Base-by-base conservation (phyloP, 371 early-diverging fungal genomes). In the Smittium culicis region DNA sequence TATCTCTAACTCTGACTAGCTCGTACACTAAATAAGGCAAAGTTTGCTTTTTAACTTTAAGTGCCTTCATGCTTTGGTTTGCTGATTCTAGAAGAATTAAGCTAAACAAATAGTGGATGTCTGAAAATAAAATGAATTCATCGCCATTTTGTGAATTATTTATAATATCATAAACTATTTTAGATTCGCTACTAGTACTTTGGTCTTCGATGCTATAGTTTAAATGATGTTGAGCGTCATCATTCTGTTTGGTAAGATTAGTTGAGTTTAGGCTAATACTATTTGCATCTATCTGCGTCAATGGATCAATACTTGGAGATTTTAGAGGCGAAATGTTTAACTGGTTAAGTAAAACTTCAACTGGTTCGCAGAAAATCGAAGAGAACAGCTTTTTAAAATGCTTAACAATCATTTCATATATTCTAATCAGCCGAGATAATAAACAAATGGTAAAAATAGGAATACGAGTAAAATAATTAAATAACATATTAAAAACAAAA, bases 1-100 rank as follows among this genome's bases (percentile, higher is more conserved):
- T 62, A 24, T 62, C 35, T 62, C 30, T 64, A n/a, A 27, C 45
- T 35, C 65, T 34, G 27, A 64, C 54, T 34, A 64, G 33, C 45
- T 64, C 65, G 35, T 64, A 64, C 2, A 64, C 35, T 27, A 64
- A 30, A 28, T 11, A 45, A 45, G 45, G 45, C 5, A 20, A 45
- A 11, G 45, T 45, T 45, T 45, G 45, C 20, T 45, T 45, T 45
- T 45, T 45, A 45, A 20, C 20, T 45, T 45, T 45, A 45, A 45
- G 45, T 11, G 45, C 45, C 20, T 35, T 25, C 11, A 35, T 35
- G 27, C 45, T 64, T 17, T 64, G 33, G 17, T 25, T 45, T 11
- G 65, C 65, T 20, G 35, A 8, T 29, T 34, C 17, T 3, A 64
- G 35, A 5, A 64, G 32, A 27, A 35, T 35, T 24, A 29, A n/a